These are phyloP conservation scores for Gossypium longicalyx DNA, from an alignment of 345 rosid genomes.

Conservation along the genomic window DNA sequence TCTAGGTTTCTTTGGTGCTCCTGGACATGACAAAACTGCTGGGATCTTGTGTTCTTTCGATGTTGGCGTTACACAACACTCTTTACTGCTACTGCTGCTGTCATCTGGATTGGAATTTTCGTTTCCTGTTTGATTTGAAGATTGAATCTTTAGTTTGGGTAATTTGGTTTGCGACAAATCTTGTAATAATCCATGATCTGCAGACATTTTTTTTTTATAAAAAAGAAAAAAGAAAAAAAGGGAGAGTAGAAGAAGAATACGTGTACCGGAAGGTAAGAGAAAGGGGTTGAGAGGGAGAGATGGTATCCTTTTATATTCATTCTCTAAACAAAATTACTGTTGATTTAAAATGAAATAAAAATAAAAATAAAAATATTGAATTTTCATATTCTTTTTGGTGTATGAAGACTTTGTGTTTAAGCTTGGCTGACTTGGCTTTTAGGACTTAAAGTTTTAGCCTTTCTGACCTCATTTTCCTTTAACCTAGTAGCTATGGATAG, in stretches of 20 bases:
- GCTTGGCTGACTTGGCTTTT: conserved; percentile 7
- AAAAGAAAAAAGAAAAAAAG: background rate
- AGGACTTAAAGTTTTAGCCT: background rate
- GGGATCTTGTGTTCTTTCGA: conserved; percentile 27
- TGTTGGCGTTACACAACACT: conserved; percentile 26
- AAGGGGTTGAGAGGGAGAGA: background rate
- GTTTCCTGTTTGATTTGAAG: background rate
- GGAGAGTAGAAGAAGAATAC: conserved; percentile 2
- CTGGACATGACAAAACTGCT: conserved; percentile 23
- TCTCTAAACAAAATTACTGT: background rate
- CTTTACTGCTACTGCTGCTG: background rate
- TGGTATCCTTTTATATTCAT: conserved; percentile 14
- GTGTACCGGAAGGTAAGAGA: conserved; percentile 18
- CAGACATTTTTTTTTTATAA: background rate
- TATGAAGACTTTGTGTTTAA: background rate
- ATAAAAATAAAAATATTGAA: background rate
- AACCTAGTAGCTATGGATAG: background rate
- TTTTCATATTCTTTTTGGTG: background rate
- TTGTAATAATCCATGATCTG: conserved; percentile 13
- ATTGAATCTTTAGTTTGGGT: conserved; percentile 11
- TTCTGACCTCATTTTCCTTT: background rate
- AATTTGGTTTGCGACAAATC: background rate
- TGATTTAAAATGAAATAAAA: background rate
- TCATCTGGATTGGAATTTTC: background rate
- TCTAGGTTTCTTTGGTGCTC: conserved; percentile 25